A percentile compares a stretch with the other conserved stretches of the same genome.
These are phyloP conservation scores for Macrocybe gigantea DNA, from an alignment of 768 basidiomycete genomes.

Conservation along the genomic window DNA sequence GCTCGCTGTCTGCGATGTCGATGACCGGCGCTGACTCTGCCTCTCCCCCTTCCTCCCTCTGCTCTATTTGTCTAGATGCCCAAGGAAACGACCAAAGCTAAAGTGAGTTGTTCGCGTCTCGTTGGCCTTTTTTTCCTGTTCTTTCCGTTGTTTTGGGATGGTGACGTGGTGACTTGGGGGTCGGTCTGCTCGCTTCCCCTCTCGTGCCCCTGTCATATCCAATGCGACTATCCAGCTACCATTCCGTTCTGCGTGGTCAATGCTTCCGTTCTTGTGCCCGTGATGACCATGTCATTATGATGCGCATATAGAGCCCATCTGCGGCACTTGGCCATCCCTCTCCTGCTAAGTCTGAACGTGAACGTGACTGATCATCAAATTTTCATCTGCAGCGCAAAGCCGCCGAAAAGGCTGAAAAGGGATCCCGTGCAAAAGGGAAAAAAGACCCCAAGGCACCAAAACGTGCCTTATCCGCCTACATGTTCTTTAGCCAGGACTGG, in stretches of 20 bases:
- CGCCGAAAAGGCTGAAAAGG: conserved; percentile 65
- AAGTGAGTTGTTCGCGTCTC: conserved; percentile 34
- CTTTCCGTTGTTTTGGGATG: conserved; percentile 10
- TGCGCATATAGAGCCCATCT: no score
- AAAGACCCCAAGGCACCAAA: conserved; percentile 87
- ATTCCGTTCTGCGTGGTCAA: conserved; percentile 1
- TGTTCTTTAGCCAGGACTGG: conserved; percentile 98
- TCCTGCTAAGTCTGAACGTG: no score
- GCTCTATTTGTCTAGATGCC: conserved; percentile 51
- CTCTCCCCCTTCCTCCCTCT: background rate
- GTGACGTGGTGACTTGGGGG: conserved; percentile 4
- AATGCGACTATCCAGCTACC: conserved; percentile 1
- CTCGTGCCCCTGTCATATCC: background rate
- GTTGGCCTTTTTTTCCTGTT: conserved; percentile 4
- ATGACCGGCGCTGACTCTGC: background rate
- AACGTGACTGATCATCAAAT: no score
- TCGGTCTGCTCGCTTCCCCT: conserved; percentile 1
- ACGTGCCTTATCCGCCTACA: conserved; percentile 92
- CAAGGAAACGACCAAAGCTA: conserved; percentile 67
- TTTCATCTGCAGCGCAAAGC: conserved; percentile 56
- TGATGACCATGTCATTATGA: conserved; percentile 3
- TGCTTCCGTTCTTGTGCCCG: conserved; percentile 5
- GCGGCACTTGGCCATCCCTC: no score
- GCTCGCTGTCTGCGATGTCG: background rate
- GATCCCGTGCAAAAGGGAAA: conserved; percentile 34